phyloP scores from a whole-genome alignment of 2,329 filamentous ascomycete species.

The Thelonectria blattea region DNA sequence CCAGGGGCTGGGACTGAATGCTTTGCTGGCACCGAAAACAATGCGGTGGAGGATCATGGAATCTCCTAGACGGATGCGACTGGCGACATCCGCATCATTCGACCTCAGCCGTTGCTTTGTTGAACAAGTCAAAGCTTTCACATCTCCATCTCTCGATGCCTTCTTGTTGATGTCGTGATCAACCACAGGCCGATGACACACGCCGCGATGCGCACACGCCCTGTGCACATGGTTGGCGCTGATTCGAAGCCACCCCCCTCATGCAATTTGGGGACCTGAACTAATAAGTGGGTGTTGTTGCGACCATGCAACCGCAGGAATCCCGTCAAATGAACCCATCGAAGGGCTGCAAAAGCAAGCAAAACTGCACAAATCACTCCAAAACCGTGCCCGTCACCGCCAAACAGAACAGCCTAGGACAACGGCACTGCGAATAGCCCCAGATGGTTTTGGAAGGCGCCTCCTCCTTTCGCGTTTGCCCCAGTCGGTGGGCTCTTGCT shows the following conservation, averaged over 20 bases:
- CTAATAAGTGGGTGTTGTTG: constrained; percentile 1
- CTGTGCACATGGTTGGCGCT: neutral
- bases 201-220: neutral
- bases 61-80: neutral
- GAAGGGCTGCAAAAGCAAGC: constrained; percentile 10
- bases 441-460: neutral
- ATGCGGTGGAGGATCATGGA: constrained; percentile 1
- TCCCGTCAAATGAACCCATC: constrained; percentile 6
- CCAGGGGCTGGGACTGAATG: constrained; percentile 15
- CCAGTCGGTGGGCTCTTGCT: neutral
- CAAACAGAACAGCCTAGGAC: neutral
- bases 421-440: neutral
- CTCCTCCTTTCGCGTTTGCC: neutral
- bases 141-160: too few species aligned
- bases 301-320: constrained; percentile 11
- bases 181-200: neutral
- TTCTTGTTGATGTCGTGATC: constrained; percentile 12
- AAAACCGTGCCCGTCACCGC: neutral
- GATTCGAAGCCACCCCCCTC: constrained; percentile 3
- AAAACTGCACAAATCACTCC: neutral
- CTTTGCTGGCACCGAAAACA: constrained; percentile 13
- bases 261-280: neutral
- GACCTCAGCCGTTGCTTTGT: too few species aligned
- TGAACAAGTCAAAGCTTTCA: neutral
- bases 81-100: neutral